Base-by-base conservation (phyloP, 2,329 filamentous ascomycete genomes). In the Tolypocladium pustulatum region DNA sequence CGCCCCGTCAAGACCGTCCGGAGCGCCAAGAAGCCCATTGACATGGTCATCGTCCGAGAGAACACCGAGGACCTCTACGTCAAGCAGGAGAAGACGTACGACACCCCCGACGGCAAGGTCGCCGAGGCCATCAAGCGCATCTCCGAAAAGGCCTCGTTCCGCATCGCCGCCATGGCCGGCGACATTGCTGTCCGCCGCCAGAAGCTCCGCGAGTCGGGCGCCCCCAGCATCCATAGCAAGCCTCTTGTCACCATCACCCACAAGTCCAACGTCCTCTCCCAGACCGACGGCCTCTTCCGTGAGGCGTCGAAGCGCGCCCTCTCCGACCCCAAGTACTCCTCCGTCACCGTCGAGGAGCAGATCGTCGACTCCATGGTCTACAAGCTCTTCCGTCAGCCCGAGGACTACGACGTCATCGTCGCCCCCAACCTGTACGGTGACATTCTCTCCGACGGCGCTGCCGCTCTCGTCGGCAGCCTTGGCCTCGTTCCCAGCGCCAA, bases 321-420 rank as follows among this genome's bases (percentile, higher is more conserved):
- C 10, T 81, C 85, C 34, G 79, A 81, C 56, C 65, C 81, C 15
- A 81, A 78, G 64, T 97, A 90, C 78, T 74, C 65, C 61, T 75
- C 74, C 56, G 78, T 96, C 57, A 76, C 77, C 49, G 81, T 97
- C 58, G 94, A 97, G 76, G 94, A 97, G 81, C 94, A 99, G 79
- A 99, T 99, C 66, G 93, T 99, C 63, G 94, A 99, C 77, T 93
- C 88, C 62, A 99, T 99, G 94, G 91, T 97, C 60, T 97, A 97
- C 85, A 97, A 97, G 81, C 88, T 99, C 59, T 97, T 97, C 86
- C 90, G 93, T 62, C 91, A 97, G 76, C 94, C 94, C 51, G 83
- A 88, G 69, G 88, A 88, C 70, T 99, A 97, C 84, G 94, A 99
- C 73, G 93, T 97, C 65, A 96, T 99, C 66, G 94, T 99, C 54